Percentiles rank a stretch among this genome's conserved stretches.
Evolutionary conservation across 2,329 filamentous ascomycete species (phyloP).

Genomic region (Cercospora beticola): DNA sequence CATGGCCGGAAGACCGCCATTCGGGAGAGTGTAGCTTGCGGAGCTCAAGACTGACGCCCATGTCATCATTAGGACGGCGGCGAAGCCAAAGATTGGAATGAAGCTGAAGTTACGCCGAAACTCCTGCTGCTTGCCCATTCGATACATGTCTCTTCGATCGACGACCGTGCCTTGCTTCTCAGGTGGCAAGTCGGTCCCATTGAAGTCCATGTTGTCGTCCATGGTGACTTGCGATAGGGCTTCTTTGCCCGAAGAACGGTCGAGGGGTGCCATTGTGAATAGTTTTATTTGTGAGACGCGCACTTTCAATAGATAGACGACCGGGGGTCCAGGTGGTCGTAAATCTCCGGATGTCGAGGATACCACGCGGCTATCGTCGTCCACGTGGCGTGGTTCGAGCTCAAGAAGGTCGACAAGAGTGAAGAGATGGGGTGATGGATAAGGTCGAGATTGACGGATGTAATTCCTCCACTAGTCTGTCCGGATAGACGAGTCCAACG

Average conservation of each 20-base stretch:
- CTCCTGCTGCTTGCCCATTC: slow-evolving; percentile 28
- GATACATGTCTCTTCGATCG: slow-evolving; percentile 26
- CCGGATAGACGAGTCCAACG: not conserved
- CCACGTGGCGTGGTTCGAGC: not conserved
- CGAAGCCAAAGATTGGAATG: slow-evolving; percentile 31
- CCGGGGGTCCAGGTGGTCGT: not conserved
- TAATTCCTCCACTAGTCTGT: not conserved
- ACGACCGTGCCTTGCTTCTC: slow-evolving; percentile 25
- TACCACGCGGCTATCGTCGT: not conserved
- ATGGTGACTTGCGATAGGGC: slow-evolving; percentile 14
- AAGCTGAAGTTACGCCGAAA: slow-evolving; percentile 25
- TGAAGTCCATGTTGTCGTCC: slow-evolving; percentile 13
- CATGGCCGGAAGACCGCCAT: slow-evolving; percentile 33
- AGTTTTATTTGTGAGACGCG: not conserved
- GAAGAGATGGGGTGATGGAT: not conserved
- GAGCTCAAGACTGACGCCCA: slow-evolving; percentile 32
- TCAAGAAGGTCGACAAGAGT: not conserved
- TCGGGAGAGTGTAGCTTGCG: slow-evolving; percentile 29
- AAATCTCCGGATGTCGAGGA: not conserved
- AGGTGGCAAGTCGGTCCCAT: slow-evolving; percentile 22
- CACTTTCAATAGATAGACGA: not conserved
- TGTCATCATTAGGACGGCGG: slow-evolving; percentile 34
- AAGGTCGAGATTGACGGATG: not conserved
- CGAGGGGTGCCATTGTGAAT: not conserved
- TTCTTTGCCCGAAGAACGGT: slow-evolving; percentile 16